Evolutionary conservation across 2,329 filamentous ascomycete genomes (phyloP).

Genomic region (Aquanectria penicillioides): DNA sequence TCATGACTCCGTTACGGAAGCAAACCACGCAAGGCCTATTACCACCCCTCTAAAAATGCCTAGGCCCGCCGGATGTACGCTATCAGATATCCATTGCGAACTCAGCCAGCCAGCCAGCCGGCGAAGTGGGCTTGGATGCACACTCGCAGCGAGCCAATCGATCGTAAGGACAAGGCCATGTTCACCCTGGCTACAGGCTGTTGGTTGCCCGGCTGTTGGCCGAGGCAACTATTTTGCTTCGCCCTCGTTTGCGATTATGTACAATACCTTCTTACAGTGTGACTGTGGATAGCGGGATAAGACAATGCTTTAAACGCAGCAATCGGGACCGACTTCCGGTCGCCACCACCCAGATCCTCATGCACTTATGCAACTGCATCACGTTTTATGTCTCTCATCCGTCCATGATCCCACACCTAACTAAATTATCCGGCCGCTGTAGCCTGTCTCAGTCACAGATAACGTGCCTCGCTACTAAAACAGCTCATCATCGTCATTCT

Average conservation of each 20-base stretch:
- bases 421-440: neutral
- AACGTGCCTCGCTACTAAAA: too few relatives aligned
- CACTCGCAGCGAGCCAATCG: conserved; percentile 28
- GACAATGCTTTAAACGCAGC: neutral
- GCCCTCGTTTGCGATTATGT: neutral
- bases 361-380: neutral
- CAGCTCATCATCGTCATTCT: too few relatives aligned
- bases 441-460: neutral
- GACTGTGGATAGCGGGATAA: too few relatives aligned
- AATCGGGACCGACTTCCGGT: conserved; percentile 13
- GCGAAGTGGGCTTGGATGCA: conserved; percentile 30
- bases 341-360: neutral
- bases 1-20: neutral
- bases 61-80: conserved; percentile 19
- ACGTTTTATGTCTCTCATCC: neutral
- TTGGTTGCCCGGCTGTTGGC: conserved; percentile 34
- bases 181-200: conserved; percentile 28
- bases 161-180: conserved; percentile 30
- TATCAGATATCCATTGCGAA: conserved; percentile 19
- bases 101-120: conserved; percentile 8
- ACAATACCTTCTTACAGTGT: too few relatives aligned
- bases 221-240: conserved; percentile 29
- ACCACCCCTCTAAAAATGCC: neutral
- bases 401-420: neutral
- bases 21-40: neutral